Percentiles rank a stretch among this genome's conserved stretches.
Conservation (phyloP, 2,329 filamentous ascomycete genomes). For the Xylogone sp. region DNA sequence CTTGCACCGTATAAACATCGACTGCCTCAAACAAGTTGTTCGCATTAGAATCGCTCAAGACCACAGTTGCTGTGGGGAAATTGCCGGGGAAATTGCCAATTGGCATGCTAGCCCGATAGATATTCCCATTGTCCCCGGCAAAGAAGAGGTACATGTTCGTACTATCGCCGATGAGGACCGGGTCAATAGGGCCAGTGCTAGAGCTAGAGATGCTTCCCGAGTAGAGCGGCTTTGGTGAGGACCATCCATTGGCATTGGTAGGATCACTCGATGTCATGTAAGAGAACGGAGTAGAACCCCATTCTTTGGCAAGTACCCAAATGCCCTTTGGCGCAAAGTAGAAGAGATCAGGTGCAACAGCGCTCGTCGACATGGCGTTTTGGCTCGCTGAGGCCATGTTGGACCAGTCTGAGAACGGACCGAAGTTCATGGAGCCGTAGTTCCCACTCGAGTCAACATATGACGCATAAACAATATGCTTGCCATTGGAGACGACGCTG, state of each 20-base stretch:
- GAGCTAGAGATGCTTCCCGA: conserved; percentile 47
- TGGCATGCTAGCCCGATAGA: conserved; percentile 62
- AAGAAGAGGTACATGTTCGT: conserved; percentile 66
- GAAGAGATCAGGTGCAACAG: conserved; percentile 61
- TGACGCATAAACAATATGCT: conserved; percentile 59
- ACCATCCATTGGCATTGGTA: conserved; percentile 55
- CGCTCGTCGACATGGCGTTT: conserved; percentile 40
- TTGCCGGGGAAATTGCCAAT: conserved; percentile 57
- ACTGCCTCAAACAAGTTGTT: conserved; percentile 64
- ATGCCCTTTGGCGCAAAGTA: conserved; percentile 56
- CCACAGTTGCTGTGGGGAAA: conserved; percentile 45
- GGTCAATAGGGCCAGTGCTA: conserved; percentile 55
- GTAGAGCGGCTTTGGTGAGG: conserved; percentile 49
- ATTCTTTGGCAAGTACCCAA: conserved; percentile 66
- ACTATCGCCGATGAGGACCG: conserved; percentile 59
- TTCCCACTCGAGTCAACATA: conserved; percentile 36
- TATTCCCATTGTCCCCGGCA: conserved; percentile 61
- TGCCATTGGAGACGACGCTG: conserved; percentile 47
- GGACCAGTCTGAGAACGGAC: conserved; percentile 48
- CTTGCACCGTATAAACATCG: conserved; percentile 57
- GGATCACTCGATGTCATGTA: conserved; percentile 58
- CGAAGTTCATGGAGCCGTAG: conserved; percentile 58
- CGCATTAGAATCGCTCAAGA: conserved; percentile 46
- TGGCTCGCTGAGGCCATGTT: conserved; percentile 49
- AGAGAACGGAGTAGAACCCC: conserved; percentile 55